Conservation (phyloP, 805 yeast genomes). For the Brettanomyces anomalus region DNA sequence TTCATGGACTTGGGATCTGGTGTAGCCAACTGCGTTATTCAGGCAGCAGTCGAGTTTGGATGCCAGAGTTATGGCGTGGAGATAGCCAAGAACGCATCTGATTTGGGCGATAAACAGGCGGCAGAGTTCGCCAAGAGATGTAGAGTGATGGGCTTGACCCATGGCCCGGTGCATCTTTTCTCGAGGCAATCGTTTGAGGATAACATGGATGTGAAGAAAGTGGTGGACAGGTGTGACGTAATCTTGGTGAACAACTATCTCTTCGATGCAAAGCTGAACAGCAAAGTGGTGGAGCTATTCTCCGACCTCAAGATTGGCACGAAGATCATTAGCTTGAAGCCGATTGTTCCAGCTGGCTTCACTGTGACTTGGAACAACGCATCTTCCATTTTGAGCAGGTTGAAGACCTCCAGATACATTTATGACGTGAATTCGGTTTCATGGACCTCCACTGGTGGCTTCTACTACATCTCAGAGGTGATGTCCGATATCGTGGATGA, state of each 20-base stretch:
- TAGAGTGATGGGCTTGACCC: conserved; percentile 51
- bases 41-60: conserved; percentile 82
- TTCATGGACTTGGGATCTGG: conserved; percentile 91
- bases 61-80: conserved; percentile 85
- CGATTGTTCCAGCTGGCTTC: conserved; percentile 71
- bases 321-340: conserved; percentile 68
- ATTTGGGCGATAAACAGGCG: conserved; percentile 52
- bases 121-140: conserved; percentile 51
- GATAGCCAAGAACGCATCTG: conserved; percentile 75
- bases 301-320: conserved; percentile 62
- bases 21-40: conserved; percentile 85
- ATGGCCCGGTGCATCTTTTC: conserved; percentile 49
- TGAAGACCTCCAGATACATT: conserved; percentile 52
- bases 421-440: conserved; percentile 71
- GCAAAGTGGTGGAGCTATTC: conserved; percentile 53
- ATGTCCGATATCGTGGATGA: conserved; percentile 25
- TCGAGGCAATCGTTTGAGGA: conserved; percentile 64
- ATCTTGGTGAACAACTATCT: conserved; percentile 76
- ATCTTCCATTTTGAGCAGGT: conserved; percentile 51
- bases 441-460: conserved; percentile 83
- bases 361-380: conserved; percentile 47
- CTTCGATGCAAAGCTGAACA: conserved; percentile 68
- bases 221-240: conserved; percentile 57
- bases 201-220: conserved; percentile 44
- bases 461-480: conserved; percentile 70